Conservation (phyloP, 768 basidiomycete species). For the Leccinum aurantiacum region DNA sequence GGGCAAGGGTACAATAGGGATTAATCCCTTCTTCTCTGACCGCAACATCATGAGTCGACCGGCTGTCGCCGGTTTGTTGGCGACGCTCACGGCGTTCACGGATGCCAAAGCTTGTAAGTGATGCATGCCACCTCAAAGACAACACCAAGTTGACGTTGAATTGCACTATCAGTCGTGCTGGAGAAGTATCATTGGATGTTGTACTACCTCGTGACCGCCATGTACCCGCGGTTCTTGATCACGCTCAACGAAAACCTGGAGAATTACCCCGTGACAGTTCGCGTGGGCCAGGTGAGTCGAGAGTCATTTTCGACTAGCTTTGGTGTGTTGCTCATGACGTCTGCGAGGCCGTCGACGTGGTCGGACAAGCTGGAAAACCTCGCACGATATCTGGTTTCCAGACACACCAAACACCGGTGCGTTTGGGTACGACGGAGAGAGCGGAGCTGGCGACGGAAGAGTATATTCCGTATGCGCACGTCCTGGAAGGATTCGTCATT, state of each 20-base stretch:
- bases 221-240: constrained; percentile 99
- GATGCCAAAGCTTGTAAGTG: constrained; percentile 90
- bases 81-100: constrained; percentile 88
- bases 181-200: constrained; percentile 99
- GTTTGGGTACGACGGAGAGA: constrained; percentile 90
- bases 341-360: constrained; percentile 86
- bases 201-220: constrained; percentile 91
- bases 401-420: constrained; percentile 95
- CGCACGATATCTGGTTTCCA: constrained; percentile 51
- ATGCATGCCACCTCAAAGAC: neutral
- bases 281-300: constrained; percentile 79
- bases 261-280: constrained; percentile 83
- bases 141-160: constrained; percentile 3
- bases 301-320: neutral
- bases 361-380: constrained; percentile 30
- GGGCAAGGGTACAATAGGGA: constrained; percentile 97
- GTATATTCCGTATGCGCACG: constrained; percentile 85
- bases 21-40: constrained; percentile 97
- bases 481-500: constrained; percentile 91
- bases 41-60: constrained; percentile 86
- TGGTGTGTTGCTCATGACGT: constrained; percentile 4
- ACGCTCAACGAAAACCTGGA: constrained; percentile 92
- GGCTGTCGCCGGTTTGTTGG: constrained; percentile 86
- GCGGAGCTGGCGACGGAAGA: constrained; percentile 98
- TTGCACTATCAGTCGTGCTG: constrained; percentile 69